Evolutionary conservation across 768 basidiomycete species (phyloP), one percentile per base, ranked within the genome.

Genomic region (Calocybe indica): DNA sequence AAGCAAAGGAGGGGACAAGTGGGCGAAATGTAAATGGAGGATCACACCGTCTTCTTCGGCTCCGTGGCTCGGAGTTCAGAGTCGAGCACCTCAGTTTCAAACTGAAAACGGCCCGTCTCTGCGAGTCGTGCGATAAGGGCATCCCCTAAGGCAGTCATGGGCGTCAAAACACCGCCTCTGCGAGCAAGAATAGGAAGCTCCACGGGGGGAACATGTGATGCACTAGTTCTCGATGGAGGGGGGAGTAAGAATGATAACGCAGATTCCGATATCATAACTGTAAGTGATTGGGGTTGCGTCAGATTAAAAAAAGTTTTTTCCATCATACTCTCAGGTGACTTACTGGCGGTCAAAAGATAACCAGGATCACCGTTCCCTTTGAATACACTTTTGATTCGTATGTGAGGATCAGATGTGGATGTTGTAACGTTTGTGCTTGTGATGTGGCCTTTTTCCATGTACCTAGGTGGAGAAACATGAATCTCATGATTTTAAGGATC

Each of bases 101-200:
- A 78, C 46, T 75, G 64, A 44, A 91, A 76, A 43, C 65, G 61
- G 0, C 79, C 82, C 6, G 74, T 79, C 14, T 65, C 69, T 50
- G 77, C 73, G 52, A 96, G 61, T 13, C 93, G 73, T 53, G 78
- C 74, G 33, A 92, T 68, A 34, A 94, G 63, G 6, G 80, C 78
- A 50, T 88, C 80, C 11, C 92, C 93, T 48, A 95, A 75, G 1
- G 88, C 93, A 4, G 79, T 81, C 64, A 85, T 79, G 0, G 93
- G 85, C 1, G 94, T 97, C 42, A 96, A 69, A 2, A 93, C 65
- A 1, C 94, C 93, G 9, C 92, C 93, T 40, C 71, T 63, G 42
- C 68, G 70, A 3, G 77, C 83, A 6, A 83, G 61, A 1, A 70
- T 53, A 0, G 90, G 78, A 1, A 92, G 75, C 1, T 49, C 58